These are phyloP conservation scores for Neurospora terricola DNA, from an alignment of 495 filamentous ascomycete species.

Conservation along the genomic window DNA sequence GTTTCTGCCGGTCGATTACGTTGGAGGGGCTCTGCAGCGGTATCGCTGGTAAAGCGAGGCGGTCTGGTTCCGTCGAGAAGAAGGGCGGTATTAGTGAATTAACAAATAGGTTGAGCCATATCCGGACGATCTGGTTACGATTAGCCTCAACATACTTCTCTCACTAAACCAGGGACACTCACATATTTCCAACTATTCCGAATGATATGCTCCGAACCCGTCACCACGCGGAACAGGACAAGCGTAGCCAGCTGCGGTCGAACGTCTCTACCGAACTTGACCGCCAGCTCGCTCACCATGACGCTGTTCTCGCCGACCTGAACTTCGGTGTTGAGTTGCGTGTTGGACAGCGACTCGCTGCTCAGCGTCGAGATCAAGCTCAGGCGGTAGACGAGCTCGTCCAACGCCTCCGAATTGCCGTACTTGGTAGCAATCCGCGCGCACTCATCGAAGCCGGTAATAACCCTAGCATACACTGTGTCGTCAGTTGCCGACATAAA, in stretches of 20 bases:
- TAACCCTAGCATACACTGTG: conserved; percentile 86
- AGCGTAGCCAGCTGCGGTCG: conserved; percentile 88
- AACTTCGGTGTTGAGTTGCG: conserved; percentile 88
- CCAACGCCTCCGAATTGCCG: conserved; percentile 71
- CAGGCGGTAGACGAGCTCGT: conserved; percentile 82
- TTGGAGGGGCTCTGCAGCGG: conserved; percentile 86
- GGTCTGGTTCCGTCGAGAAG: conserved; percentile 58
- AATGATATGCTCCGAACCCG: conserved; percentile 69
- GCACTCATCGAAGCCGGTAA: conserved; percentile 92
- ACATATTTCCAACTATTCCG: conserved; percentile 75
- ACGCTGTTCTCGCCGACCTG: conserved; percentile 86
- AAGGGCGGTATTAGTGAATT: conserved; percentile 88
- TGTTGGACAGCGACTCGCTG: conserved; percentile 64
- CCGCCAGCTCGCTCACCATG: conserved; percentile 97
- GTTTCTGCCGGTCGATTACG: conserved; percentile 78
- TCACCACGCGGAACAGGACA: conserved; percentile 83
- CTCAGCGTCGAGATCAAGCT: conserved; percentile 83
- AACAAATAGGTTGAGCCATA: conserved; percentile 90
- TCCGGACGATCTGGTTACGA: conserved; percentile 60
- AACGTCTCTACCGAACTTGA: conserved; percentile 91
- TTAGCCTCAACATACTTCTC: conserved; percentile 1
- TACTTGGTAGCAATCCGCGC: conserved; percentile 87
- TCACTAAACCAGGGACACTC: conserved; percentile 23
- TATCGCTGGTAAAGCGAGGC: conserved; percentile 70
- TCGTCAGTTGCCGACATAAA: conserved; percentile 99